These are phyloP conservation scores for Clavispora phyllophila DNA, from an alignment of 805 yeast species.

Conservation along the genomic window DNA sequence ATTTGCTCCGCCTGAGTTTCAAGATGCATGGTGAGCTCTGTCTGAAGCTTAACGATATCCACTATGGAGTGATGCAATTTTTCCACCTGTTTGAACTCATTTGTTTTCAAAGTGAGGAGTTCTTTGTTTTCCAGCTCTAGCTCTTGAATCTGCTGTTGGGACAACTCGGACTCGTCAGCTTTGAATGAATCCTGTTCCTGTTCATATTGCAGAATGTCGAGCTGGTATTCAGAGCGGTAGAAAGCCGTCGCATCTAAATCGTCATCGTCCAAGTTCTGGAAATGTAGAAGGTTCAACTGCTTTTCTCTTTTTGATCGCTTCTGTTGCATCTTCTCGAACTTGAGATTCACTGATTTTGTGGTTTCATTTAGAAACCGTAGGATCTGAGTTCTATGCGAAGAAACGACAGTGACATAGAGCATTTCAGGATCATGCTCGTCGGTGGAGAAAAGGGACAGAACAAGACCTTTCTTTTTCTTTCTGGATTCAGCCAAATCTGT, in stretches of 20 bases:
- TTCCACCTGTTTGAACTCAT: conserved; percentile 56
- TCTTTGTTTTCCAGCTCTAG: conserved; percentile 57
- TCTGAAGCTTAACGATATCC: conserved; percentile 71
- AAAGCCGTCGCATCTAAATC: conserved; percentile 12
- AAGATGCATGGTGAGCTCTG: conserved; percentile 69
- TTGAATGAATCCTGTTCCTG: neutral
- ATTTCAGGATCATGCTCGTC: conserved; percentile 32
- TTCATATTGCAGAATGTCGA: conserved; percentile 6
- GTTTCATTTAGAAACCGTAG: conserved; percentile 44
- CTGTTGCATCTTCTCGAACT: conserved; percentile 46
- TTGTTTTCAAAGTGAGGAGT: conserved; percentile 49
- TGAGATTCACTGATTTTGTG: conserved; percentile 38
- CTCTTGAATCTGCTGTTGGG: conserved; percentile 54
- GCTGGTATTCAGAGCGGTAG: conserved; percentile 3
- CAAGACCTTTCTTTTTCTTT: conserved; percentile 13
- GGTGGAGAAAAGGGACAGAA: conserved; percentile 19
- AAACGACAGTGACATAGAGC: conserved; percentile 29
- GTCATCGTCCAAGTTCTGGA: conserved; percentile 37
- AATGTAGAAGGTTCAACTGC: conserved; percentile 31
- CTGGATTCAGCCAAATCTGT: conserved; percentile 15
- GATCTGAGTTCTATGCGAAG: conserved; percentile 44
- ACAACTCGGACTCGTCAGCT: conserved; percentile 12
- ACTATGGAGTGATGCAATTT: conserved; percentile 56
- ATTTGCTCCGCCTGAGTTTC: conserved; percentile 70
- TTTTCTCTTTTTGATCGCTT: conserved; percentile 41